Conservation (phyloP, 1,284 basidiomycete species). For the Porogramme epimiltina region DNA sequence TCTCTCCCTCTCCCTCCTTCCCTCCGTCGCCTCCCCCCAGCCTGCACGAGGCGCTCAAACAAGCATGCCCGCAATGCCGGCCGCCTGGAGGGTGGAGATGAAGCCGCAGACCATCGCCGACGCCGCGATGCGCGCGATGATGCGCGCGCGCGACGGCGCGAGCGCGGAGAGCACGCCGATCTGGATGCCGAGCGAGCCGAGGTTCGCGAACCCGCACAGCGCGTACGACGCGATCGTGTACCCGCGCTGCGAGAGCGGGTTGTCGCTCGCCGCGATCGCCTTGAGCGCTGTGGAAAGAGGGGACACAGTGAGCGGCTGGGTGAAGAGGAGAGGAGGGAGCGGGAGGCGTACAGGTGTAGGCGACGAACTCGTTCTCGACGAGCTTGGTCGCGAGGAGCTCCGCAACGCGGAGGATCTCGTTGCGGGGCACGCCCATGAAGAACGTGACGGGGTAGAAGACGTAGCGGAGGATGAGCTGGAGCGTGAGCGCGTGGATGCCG, state of each 20-base stretch:
- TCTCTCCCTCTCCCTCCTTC: too few species aligned
- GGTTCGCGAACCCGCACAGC: constrained; percentile 90
- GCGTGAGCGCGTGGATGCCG: constrained; percentile 79
- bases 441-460: constrained; percentile 88
- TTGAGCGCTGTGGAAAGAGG: constrained; percentile 44
- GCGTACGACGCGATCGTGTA: constrained; percentile 82
- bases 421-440: constrained; percentile 77
- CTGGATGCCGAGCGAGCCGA: constrained; percentile 86
- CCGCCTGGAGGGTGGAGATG: constrained; percentile 43
- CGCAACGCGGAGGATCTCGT: constrained; percentile 75
- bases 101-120: constrained; percentile 85
- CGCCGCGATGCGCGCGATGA: constrained; percentile 71
- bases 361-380: constrained; percentile 87
- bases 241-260: constrained; percentile 69
- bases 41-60: background rate
- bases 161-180: constrained; percentile 87
- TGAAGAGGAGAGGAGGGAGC: background rate
- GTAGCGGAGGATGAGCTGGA: constrained; percentile 86
- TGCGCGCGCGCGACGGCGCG: constrained; percentile 73
- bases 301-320: too few species aligned
- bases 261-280: constrained; percentile 46
- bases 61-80: constrained; percentile 8
- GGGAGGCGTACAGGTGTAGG: constrained; percentile 53
- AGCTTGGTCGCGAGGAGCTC: constrained; percentile 86
- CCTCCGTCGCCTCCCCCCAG: too few species aligned